A percentile compares a stretch with the other conserved stretches of the same genome.
phyloP scores from a whole-genome alignment of 2,329 filamentous ascomycete genomes.

The Botrytis elliptica region DNA sequence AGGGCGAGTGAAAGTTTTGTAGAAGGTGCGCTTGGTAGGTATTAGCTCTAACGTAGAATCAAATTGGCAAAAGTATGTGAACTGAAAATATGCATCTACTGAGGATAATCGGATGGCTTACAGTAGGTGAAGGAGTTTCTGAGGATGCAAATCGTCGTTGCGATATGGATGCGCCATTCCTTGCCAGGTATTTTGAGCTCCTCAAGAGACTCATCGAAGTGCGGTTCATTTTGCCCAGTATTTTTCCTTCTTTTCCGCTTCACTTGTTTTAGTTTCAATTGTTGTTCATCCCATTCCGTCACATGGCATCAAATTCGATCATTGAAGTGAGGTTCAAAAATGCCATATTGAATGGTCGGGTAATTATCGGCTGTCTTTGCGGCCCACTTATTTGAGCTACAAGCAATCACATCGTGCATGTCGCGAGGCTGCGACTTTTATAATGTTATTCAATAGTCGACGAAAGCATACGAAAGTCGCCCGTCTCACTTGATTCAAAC shows the following conservation, averaged over 20 bases:
- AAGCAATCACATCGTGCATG: conserved; percentile 4
- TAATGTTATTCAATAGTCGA: not conserved
- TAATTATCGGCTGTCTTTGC: not conserved
- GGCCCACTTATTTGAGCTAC: conserved; percentile 4
- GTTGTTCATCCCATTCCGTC: conserved; percentile 13
- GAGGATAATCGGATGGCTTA: not conserved
- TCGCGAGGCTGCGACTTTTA: conserved; percentile 10
- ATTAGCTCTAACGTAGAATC: not conserved
- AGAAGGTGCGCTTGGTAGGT: conserved; percentile 59
- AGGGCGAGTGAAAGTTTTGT: conserved; percentile 71
- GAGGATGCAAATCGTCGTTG: conserved; percentile 16
- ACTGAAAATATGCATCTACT: not conserved
- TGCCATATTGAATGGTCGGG: not conserved
- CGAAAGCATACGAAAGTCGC: not conserved
- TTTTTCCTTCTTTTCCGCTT: conserved; percentile 8
- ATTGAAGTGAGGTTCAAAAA: conserved; percentile 11
- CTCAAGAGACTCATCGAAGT: conserved; percentile 7
- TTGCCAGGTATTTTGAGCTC: conserved; percentile 3
- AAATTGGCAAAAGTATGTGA: not conserved
- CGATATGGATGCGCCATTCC: not conserved
- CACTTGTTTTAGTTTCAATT: not conserved
- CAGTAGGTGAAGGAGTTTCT: conserved; percentile 18
- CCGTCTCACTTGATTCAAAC: not conserved
- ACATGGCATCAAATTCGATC: not conserved
- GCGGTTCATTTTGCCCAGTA: not conserved